Evolutionary conservation across 495 filamentous ascomycete species (phyloP), one percentile per base, ranked within the genome.

Genomic region (Rostrohypoxylon terebratum): DNA sequence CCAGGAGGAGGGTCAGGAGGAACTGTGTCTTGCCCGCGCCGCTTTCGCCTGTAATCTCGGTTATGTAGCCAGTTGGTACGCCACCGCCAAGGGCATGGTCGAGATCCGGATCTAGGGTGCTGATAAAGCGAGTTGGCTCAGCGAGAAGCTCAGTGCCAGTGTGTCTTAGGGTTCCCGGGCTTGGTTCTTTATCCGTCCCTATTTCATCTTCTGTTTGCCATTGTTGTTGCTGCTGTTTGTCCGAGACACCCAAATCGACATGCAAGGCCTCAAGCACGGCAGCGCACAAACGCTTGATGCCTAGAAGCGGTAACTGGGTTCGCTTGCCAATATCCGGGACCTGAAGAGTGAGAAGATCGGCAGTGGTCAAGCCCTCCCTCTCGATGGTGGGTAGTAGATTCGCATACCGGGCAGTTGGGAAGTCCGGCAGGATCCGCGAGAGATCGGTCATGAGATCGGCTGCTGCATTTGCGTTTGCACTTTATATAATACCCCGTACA

Each of bases 21-120:
- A 98, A 90, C 79, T 99, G 96, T 14, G 96, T 98, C 84, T 99
- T 99, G 75, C 96, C 96, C 72, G 92, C 91, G 75, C 94, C 96
- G 80, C 93, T 97, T 82, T 98, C 96, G 40, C 96, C 96, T 2
- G 93, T 94, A 61, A 99, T 85, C 75, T 99, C 96, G 18, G 93
- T 95, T 70, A 99, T 83, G 78, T 93, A 91, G 45, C 92, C 91
- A 2, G 89, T 85, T 1, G 91, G 92, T 45, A 99, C 87, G n/a
- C 96, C 96, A 59, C 96, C 96, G 71, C 87, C 89, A 31, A 99
- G 84, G 3, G 91, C 86, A 10, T 77, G 80, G 85, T 99, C 94
- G 13, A 99, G 82, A 10, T 78, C 76, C 34, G 87, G 83, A 80
- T 97, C 93, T 20, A 95, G 83, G 5, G 93, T 95, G 82, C 92